Evolutionary conservation across 345 rosid species (phyloP), one percentile per base, ranked within the genome.

Genomic region (Stellera chamaejasme): DNA sequence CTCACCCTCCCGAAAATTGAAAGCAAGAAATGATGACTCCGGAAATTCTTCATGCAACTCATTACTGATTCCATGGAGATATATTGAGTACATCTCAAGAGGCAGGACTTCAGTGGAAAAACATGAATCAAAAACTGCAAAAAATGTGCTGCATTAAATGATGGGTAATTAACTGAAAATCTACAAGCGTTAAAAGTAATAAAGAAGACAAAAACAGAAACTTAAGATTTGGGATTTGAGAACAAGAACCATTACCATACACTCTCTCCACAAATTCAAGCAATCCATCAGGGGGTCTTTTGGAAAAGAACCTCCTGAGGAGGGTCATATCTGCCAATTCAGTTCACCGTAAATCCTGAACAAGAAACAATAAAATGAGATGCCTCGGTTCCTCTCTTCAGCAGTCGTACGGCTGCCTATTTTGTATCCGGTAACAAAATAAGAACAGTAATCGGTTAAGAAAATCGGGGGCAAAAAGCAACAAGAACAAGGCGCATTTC

Each of bases 221-320:
- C 6, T 15, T 16, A 55, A 56, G 42, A 54, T 32, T 23, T 48
- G 43, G 48, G 52, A 67, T 46, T 43, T 19, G 23, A 19, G 23
- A 19, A 19, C 23, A 23, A 46, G 55, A 5, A 23, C 23, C 4
- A 23, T 62, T 77, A 93, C 99, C 99, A 42, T 88, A 93, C 66
- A 89, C 96, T 80, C 99, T 82, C 25, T 93, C 99, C 48, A 87
- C 89, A 66, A 93, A 81, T 65, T 88, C 97, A 69, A 93, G 96
- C 74, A 93, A 75, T 2, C 99, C 99, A 79, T 93, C 96, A 10
- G 97, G 97, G 14, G 99, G 99, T 66, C 99, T 78, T 72, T 64
- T 81, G 79, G 84, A 83, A 57, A 93, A 93, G 58, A 93, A 93
- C 58, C 96, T 77, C 77, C 99, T 84, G 25, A 93, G 73, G 8